Percentiles rank a stretch among this genome's conserved stretches.
Evolutionary conservation across 441 rosid species (phyloP).

Genomic region (Capsella rubella): DNA sequence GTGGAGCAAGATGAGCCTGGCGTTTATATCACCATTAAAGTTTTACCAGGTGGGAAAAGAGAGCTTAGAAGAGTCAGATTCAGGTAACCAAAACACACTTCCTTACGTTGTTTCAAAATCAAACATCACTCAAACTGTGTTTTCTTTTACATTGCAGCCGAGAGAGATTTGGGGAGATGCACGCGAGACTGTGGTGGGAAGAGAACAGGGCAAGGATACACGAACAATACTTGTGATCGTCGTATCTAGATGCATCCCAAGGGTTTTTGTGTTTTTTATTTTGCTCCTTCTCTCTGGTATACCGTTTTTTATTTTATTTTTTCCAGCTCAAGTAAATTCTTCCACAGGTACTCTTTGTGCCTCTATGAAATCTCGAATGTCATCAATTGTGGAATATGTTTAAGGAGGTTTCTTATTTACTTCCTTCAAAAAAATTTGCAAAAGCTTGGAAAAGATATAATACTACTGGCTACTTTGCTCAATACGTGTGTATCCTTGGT

Average conservation of each 20-base stretch:
- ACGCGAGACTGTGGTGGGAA: constrained; percentile 99
- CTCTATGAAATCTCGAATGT: constrained; percentile 27
- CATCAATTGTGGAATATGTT: constrained; percentile 29
- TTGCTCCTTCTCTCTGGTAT: constrained; percentile 34
- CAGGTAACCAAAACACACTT: constrained; percentile 57
- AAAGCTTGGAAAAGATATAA: constrained; percentile 6
- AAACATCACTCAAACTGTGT: not conserved
- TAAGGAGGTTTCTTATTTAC: constrained; percentile 8
- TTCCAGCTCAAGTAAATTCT: constrained; percentile 26
- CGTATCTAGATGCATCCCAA: constrained; percentile 12
- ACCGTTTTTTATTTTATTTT: not conserved
- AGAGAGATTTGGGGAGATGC: constrained; percentile 94
- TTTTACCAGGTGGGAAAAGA: constrained; percentile 81
- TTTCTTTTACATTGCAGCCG: constrained; percentile 63
- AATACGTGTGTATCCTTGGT: not conserved
- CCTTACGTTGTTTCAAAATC: constrained; percentile 19
- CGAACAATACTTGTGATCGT: constrained; percentile 56
- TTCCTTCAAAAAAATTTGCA: not conserved
- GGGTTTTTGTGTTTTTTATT: constrained; percentile 28
- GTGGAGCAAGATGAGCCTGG: constrained; percentile 98
- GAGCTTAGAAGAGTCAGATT: constrained; percentile 98
- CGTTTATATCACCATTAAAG: constrained; percentile 91
- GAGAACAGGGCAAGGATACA: constrained; percentile 96
- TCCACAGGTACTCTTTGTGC: constrained; percentile 36
- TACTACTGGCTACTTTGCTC: constrained; percentile 1